phyloP scores from a whole-genome alignment of 2,329 filamentous ascomycete species.

The Thermoascus crustaceus region DNA sequence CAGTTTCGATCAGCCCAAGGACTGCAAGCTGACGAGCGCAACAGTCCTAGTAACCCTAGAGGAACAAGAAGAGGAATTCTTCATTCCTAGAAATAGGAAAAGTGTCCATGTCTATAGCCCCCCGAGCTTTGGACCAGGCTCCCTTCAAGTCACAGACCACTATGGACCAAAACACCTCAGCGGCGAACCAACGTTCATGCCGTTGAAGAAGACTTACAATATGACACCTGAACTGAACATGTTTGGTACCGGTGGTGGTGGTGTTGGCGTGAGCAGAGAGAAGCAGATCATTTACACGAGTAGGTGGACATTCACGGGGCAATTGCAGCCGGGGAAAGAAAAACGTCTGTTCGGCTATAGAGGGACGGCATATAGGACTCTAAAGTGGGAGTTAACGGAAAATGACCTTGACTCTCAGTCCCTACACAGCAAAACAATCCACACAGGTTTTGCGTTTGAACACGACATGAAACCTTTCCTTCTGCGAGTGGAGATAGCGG shows the following conservation, averaged over 20 bases:
- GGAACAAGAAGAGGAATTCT: not conserved
- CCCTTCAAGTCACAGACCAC: conserved; percentile 11
- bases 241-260: conserved; percentile 10
- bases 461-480: conserved; percentile 22
- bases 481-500: conserved; percentile 22
- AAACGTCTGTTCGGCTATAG: too few relatives aligned
- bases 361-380: conserved; percentile 16
- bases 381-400: conserved; percentile 23
- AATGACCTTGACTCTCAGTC: conserved; percentile 21
- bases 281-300: conserved; percentile 5
- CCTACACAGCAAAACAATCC: conserved; percentile 16
- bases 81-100: too few relatives aligned
- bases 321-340: too few relatives aligned
- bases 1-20: conserved; percentile 11
- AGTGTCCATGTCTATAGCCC: too few relatives aligned
- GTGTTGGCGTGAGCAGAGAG: conserved; percentile 9
- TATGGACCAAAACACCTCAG: conserved; percentile 13
- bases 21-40: conserved; percentile 9
- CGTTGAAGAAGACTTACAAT: conserved; percentile 6
- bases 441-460: conserved; percentile 24
- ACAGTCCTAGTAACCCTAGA: conserved; percentile 8
- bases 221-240: conserved; percentile 11
- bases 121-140: not conserved
- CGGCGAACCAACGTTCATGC: conserved; percentile 9
- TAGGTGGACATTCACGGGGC: conserved; percentile 10